phyloP scores from a whole-genome alignment of 2,329 filamentous ascomycete genomes.

The Aspergillus piperis region DNA sequence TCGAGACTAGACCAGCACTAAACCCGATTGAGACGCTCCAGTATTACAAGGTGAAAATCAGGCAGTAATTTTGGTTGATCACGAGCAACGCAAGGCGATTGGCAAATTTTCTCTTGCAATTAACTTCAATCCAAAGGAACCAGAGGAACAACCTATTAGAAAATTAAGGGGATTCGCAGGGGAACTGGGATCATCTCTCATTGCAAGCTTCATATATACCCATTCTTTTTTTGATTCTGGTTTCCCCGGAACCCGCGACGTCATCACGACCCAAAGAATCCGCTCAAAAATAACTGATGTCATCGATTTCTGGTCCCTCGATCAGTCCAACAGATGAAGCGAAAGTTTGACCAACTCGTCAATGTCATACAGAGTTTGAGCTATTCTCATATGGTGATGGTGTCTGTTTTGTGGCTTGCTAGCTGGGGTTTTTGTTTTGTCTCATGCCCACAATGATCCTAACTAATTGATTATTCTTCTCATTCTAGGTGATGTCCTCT shows the following conservation, averaged over 20 bases:
- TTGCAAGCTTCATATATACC: slow-evolving; percentile 1
- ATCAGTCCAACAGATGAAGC: slow-evolving; percentile 1
- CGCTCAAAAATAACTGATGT: slow-evolving; percentile 18
- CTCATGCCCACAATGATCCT: not conserved
- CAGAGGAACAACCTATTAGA: not conserved
- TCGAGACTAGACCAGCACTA: slow-evolving; percentile 19
- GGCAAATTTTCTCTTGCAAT: slow-evolving; percentile 4
- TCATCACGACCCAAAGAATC: slow-evolving; percentile 17
- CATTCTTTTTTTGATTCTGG: not conserved
- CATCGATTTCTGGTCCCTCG: slow-evolving; percentile 15
- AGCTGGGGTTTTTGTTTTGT: not conserved
- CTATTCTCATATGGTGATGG: slow-evolving; percentile 3
- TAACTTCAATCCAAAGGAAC: slow-evolving; percentile 9
- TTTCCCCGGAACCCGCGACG: slow-evolving; percentile 16
- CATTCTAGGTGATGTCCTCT: not conserved
- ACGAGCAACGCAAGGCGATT: slow-evolving; percentile 6
- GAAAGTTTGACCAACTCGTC: slow-evolving; percentile 1
- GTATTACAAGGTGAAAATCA: not conserved
- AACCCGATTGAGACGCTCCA: too few relatives aligned
- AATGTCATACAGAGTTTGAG: slow-evolving; percentile 4
- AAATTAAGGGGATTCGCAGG: not conserved
- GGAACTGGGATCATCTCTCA: not conserved
- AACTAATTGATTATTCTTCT: not conserved
- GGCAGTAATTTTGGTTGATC: slow-evolving; percentile 2
- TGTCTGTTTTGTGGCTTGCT: not conserved